These are phyloP conservation scores for Dendrothele bispora DNA, from an alignment of 768 basidiomycete genomes.

Conservation along the genomic window DNA sequence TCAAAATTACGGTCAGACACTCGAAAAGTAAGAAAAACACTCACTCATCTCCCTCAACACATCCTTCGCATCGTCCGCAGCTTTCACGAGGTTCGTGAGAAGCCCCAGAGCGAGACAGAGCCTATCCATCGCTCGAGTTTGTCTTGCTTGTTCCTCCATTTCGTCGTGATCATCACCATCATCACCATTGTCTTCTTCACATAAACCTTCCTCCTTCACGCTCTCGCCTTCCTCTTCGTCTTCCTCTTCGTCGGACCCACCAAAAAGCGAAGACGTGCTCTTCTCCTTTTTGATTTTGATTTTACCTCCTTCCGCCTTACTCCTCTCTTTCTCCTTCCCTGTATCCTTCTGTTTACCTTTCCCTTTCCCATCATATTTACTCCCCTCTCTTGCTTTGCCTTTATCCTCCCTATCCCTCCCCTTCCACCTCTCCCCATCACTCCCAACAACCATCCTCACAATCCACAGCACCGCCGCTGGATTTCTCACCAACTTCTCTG, in stretches of 20 bases:
- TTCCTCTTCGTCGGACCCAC: too few species aligned
- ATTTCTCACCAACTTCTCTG: constrained; percentile 46
- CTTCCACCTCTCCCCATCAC: constrained; percentile 25
- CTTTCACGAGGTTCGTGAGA: constrained; percentile 74
- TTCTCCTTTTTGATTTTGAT: constrained; percentile 11
- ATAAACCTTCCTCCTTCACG: constrained; percentile 14
- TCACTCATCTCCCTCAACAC: constrained; percentile 49
- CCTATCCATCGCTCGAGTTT: constrained; percentile 57
- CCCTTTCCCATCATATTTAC: constrained; percentile 11
- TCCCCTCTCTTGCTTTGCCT: constrained; percentile 2
- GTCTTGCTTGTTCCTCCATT: constrained; percentile 1
- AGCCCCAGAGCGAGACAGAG: constrained; percentile 76
- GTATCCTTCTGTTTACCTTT: constrained; percentile 12
- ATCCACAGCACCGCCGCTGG: constrained; percentile 46
- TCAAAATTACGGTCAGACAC: neutral
- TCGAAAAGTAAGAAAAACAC: constrained; percentile 17
- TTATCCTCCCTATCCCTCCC: neutral
- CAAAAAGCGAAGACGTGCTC: too few species aligned
- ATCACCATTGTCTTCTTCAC: neutral
- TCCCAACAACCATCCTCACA: constrained; percentile 44
- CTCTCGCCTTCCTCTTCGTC: constrained; percentile 11
- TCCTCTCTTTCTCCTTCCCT: constrained; percentile 12
- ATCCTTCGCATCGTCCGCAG: constrained; percentile 44
- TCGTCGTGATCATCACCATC: neutral
- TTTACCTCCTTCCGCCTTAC: constrained; percentile 18